A percentile compares a stretch with the other conserved stretches of the same genome.
Conservation (phyloP, 2,329 filamentous ascomycete species). For the Lecanoromycetidae sp. region DNA sequence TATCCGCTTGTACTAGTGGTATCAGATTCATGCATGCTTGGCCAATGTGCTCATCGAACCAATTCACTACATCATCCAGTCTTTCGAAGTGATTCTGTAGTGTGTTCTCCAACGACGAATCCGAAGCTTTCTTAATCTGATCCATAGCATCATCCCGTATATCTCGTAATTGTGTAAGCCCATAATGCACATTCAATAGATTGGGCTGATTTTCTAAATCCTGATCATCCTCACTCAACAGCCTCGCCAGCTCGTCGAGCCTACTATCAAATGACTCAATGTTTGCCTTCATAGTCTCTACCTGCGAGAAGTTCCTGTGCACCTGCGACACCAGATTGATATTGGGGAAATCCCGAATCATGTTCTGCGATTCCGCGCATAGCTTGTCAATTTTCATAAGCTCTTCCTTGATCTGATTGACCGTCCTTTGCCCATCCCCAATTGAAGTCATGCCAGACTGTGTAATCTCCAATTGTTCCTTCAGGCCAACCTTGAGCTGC, state of each 20-base stretch:
- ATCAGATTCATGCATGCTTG: constrained; percentile 83
- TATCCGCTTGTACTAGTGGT: constrained; percentile 71
- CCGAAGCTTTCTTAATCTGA: constrained; percentile 71
- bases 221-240: constrained; percentile 72
- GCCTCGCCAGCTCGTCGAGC: constrained; percentile 59
- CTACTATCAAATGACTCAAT: constrained; percentile 77
- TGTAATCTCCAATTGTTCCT: constrained; percentile 87
- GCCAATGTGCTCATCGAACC: constrained; percentile 92
- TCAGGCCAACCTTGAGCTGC: constrained; percentile 75
- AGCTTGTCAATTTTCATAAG: constrained; percentile 98
- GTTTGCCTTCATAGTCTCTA: constrained; percentile 84
- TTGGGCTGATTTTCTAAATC: constrained; percentile 88
- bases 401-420: constrained; percentile 90
- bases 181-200: constrained; percentile 77
- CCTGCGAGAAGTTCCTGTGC: constrained; percentile 89
- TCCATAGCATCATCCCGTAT: constrained; percentile 95
- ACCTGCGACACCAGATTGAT: constrained; percentile 88
- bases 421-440: constrained; percentile 77
- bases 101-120: constrained; percentile 64
- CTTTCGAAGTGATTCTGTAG: constrained; percentile 80
- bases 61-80: constrained; percentile 76
- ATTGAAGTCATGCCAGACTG: constrained; percentile 86
- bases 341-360: constrained; percentile 91
- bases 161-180: constrained; percentile 80
- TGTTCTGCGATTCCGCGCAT: constrained; percentile 92